phyloP scores from a whole-genome alignment of 169 alveolate genomes.

The Plasmodium malariae region DNA sequence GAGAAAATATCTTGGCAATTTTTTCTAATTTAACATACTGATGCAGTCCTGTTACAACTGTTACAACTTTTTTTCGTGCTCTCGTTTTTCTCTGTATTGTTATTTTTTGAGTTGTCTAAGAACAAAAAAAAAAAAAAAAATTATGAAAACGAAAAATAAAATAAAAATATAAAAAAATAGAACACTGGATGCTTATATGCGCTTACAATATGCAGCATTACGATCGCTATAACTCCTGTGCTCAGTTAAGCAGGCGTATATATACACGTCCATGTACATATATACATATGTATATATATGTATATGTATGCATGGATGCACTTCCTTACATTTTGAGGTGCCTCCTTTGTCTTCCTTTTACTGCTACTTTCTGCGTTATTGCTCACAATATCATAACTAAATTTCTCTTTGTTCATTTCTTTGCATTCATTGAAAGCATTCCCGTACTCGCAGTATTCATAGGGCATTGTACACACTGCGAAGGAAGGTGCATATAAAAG shows the following conservation, averaged over 20 bases:
- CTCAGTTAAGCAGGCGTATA: no score
- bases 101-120: slow-evolving; percentile 72
- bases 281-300: neutral
- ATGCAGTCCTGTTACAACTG: slow-evolving; percentile 90
- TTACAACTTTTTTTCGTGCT: slow-evolving; percentile 88
- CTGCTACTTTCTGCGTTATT: slow-evolving; percentile 13
- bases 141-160: neutral
- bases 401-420: slow-evolving; percentile 80
- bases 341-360: slow-evolving; percentile 43
- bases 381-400: slow-evolving; percentile 35
- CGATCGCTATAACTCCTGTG: neutral
- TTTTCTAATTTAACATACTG: slow-evolving; percentile 87
- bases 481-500: no score
- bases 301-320: neutral
- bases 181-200: no score
- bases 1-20: slow-evolving; percentile 90
- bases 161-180: no score
- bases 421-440: slow-evolving; percentile 83
- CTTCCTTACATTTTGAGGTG: slow-evolving; percentile 33
- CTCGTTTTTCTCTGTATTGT: slow-evolving; percentile 87
- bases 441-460: slow-evolving; percentile 91
- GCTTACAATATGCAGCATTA: neutral
- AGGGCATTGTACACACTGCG: slow-evolving; percentile 89
- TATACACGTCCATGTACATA: no score
- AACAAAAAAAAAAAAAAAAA: slow-evolving; percentile 8